Conservation (phyloP, 805 yeast genomes). For the Grigorovia humatica region DNA sequence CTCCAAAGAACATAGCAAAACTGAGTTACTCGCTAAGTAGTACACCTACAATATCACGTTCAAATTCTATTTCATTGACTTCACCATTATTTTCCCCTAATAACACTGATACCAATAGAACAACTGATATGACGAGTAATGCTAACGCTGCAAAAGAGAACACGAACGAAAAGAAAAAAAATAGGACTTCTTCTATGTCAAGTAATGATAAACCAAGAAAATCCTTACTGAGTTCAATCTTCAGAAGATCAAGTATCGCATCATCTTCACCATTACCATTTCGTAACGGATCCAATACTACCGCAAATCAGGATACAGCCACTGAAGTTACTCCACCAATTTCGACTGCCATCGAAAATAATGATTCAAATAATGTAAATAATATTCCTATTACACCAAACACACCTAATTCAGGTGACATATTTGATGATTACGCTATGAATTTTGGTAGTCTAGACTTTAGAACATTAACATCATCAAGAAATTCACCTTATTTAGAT, state of each 20-base stretch:
- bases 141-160: neutral
- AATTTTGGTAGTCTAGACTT: conserved; percentile 1
- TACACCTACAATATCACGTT: neutral
- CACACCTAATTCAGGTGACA: neutral
- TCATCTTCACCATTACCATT: neutral
- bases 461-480: neutral
- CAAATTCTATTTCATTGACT: neutral
- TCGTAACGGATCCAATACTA: neutral
- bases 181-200: neutral
- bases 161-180: neutral
- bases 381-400: neutral
- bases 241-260: conserved; percentile 13
- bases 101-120: neutral
- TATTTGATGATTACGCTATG: neutral
- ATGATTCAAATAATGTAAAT: neutral
- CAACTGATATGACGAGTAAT: neutral
- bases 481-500: neutral
- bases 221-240: conserved; percentile 21
- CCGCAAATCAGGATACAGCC: neutral
- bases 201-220: conserved; percentile 15
- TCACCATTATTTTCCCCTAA: neutral
- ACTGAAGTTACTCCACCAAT: neutral
- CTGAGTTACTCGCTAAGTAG: neutral
- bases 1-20: conserved; percentile 5
- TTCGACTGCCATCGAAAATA: neutral